phyloP scores from a whole-genome alignment of 129 eudicot genomes.

The Sambucus nigra region DNA sequence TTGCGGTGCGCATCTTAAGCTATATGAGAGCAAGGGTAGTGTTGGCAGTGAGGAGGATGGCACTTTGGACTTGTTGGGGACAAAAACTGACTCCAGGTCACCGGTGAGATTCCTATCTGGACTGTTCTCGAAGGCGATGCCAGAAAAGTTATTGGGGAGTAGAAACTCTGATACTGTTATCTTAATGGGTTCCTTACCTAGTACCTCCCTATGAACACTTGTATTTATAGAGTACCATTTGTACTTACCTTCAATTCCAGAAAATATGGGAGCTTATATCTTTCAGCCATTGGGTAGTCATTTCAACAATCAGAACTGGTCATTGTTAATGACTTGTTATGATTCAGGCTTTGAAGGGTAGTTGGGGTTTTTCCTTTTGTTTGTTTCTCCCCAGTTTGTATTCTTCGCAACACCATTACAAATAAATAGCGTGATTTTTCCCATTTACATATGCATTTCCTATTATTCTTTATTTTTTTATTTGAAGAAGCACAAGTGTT shows the following conservation, averaged over 20 bases:
- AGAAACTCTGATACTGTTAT: constrained; percentile 36
- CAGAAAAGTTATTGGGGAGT: constrained; percentile 28
- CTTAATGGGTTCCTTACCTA: constrained; percentile 77
- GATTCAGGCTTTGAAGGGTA: background rate
- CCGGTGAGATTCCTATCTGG: constrained; percentile 48
- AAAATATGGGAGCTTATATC: background rate
- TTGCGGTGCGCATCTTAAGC: constrained; percentile 50
- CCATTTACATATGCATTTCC: background rate
- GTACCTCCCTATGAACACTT: constrained; percentile 40
- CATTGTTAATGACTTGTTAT: background rate
- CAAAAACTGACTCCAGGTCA: constrained; percentile 26
- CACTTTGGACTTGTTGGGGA: constrained; percentile 19
- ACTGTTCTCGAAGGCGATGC: constrained; percentile 41
- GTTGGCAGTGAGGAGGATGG: constrained; percentile 13
- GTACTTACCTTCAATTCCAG: background rate
- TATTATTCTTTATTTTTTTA: background rate
- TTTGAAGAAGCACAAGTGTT: no score
- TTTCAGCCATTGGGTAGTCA: background rate
- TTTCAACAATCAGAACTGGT: background rate
- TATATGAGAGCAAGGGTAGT: constrained; percentile 1
- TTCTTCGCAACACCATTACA: background rate
- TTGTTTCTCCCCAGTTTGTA: background rate
- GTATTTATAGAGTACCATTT: constrained; percentile 7
- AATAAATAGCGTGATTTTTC: background rate
- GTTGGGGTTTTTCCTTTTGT: background rate